These are phyloP conservation scores for Capsicum rhomboideum DNA, from an alignment of 257 asterid species.

Conservation along the genomic window DNA sequence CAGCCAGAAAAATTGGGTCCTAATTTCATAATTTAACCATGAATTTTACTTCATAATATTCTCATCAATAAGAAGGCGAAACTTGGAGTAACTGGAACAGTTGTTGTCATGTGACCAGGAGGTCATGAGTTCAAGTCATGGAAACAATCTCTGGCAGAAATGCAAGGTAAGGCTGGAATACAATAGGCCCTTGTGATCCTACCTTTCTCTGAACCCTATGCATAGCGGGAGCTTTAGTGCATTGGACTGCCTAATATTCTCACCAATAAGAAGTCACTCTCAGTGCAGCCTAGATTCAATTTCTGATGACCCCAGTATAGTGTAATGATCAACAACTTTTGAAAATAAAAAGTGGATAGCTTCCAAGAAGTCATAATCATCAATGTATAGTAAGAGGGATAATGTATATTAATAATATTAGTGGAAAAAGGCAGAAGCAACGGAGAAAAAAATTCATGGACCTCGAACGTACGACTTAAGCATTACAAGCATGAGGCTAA, in stretches of 20 bases:
- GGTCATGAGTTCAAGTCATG: no score
- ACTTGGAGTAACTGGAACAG: no score
- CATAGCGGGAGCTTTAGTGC: no score
- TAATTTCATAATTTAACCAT: neutral
- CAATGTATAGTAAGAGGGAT: neutral
- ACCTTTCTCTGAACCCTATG: no score
- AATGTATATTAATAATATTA: neutral
- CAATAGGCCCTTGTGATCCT: no score
- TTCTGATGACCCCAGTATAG: neutral
- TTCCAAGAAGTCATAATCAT: neutral
- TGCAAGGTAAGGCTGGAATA: no score
- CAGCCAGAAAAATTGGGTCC: neutral
- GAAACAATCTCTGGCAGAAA: no score
- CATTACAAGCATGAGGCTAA: neutral
- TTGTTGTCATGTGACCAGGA: no score
- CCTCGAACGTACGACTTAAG: neutral
- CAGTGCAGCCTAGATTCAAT: neutral
- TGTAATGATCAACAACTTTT: neutral
- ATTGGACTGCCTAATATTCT: neutral
- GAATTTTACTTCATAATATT: neutral
- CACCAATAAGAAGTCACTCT: neutral
- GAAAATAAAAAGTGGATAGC: neutral
- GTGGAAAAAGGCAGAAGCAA: neutral
- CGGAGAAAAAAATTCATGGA: neutral
- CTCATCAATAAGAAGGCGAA: neutral